These are phyloP conservation scores for Clonostachys chloroleuca DNA, from an alignment of 2,329 filamentous ascomycete species.

Conservation along the genomic window DNA sequence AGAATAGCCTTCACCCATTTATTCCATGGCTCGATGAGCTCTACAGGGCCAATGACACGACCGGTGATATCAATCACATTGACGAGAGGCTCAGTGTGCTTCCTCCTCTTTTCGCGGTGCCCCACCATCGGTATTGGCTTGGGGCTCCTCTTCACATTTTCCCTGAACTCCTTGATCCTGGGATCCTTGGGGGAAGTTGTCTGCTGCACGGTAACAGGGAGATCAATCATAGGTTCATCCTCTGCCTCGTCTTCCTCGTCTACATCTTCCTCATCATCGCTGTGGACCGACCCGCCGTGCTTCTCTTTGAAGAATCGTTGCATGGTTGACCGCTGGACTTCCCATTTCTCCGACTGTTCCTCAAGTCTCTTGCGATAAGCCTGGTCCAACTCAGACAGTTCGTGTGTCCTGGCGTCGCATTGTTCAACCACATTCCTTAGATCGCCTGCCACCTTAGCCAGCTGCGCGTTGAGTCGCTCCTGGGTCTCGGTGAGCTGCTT, in stretches of 20 bases:
- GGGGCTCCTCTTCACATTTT: background rate
- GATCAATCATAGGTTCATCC: background rate
- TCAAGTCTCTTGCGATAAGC: slow-evolving; percentile 21
- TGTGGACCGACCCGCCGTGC: slow-evolving; percentile 13
- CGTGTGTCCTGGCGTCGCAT: slow-evolving; percentile 24
- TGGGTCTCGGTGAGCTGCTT: slow-evolving; percentile 18
- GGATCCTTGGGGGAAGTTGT: background rate
- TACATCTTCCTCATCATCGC: background rate
- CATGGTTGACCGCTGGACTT: slow-evolving; percentile 21
- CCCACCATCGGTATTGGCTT: background rate
- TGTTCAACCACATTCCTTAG: slow-evolving; percentile 21
- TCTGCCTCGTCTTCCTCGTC: background rate
- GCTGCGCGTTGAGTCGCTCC: slow-evolving; percentile 18
- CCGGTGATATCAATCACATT: slow-evolving; percentile 30
- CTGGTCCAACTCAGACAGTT: slow-evolving; percentile 22
- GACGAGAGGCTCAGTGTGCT: slow-evolving; percentile 12
- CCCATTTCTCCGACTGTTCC: slow-evolving; percentile 15
- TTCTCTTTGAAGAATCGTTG: slow-evolving; percentile 23
- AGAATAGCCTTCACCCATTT: slow-evolving; percentile 31
- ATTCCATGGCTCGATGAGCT: slow-evolving; percentile 29
- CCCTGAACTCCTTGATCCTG: slow-evolving; percentile 6
- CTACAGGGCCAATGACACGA: slow-evolving; percentile 28
- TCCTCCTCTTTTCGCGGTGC: background rate
- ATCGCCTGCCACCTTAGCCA: slow-evolving; percentile 28
- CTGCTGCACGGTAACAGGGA: background rate